Conservation (phyloP, 352 stramenopile species). For the Phytophthora syringae region DNA sequence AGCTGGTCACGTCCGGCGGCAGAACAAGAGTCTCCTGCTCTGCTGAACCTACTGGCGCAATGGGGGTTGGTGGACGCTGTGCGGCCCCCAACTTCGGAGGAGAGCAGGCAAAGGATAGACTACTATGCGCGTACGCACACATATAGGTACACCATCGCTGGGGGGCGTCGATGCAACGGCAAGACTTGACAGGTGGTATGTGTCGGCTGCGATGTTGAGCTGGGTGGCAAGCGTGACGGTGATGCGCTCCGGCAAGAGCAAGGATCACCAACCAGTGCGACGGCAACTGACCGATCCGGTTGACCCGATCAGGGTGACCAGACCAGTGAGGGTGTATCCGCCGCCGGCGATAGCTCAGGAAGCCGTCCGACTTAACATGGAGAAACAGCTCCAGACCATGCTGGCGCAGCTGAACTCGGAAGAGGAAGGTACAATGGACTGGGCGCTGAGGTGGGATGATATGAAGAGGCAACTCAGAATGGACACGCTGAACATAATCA, state of each 20-base stretch:
- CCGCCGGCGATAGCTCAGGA: neutral
- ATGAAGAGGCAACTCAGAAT: neutral
- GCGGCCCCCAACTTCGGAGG: neutral
- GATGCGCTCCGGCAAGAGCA: neutral
- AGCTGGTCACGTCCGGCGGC: too few relatives aligned
- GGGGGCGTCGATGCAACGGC: too few relatives aligned
- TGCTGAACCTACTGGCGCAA: neutral
- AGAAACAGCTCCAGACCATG: neutral
- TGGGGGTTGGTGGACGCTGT: neutral
- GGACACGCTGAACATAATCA: neutral
- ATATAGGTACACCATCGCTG: neutral
- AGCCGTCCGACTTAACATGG: neutral
- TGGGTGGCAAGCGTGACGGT: neutral
- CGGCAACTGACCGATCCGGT: neutral
- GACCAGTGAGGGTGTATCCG: neutral
- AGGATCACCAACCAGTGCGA: neutral
- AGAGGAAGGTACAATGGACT: neutral
- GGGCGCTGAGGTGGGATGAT: neutral
- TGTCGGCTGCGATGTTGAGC: neutral
- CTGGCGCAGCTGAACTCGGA: too few relatives aligned
- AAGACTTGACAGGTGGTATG: neutral
- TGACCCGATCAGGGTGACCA: neutral
- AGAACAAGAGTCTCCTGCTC: too few relatives aligned
- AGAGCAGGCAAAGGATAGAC: neutral
- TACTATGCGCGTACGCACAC: neutral